A percentile compares a stretch with the other conserved stretches of the same genome.
These are phyloP conservation scores for Venturia oleaginea DNA, from an alignment of 2,329 filamentous ascomycete species.

Conservation along the genomic window DNA sequence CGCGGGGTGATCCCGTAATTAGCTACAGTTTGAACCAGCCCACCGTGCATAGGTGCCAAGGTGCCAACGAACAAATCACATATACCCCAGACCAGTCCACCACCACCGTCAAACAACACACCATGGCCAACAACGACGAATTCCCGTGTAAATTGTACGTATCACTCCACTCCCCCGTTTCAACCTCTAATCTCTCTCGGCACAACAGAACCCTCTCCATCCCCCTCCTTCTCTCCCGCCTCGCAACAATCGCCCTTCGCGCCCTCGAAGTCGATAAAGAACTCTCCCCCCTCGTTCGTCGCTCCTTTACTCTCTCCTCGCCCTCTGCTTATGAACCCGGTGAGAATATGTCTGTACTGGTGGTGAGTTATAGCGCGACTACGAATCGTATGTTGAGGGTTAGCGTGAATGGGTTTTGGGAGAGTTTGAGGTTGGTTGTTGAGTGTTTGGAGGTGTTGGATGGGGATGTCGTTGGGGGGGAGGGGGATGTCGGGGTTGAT, in stretches of 20 bases:
- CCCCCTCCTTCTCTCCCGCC: slow-evolving; percentile 70
- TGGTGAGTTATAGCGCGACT: slow-evolving; percentile 71
- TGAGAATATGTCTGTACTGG: slow-evolving; percentile 40
- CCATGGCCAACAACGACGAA: background rate
- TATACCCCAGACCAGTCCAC: too few relatives aligned
- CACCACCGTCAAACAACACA: background rate
- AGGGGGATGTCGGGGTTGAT: slow-evolving; percentile 30
- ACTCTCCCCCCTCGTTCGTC: slow-evolving; percentile 72
- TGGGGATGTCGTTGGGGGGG: slow-evolving; percentile 60
- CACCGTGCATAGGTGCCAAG: too few relatives aligned
- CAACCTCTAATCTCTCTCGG: background rate
- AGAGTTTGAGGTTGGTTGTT: slow-evolving; percentile 73
- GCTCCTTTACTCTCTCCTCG: slow-evolving; percentile 52
- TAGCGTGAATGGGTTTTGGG: slow-evolving; percentile 92
- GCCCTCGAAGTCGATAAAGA: slow-evolving; percentile 81
- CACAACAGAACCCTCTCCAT: background rate
- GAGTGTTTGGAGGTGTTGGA: slow-evolving; percentile 89
- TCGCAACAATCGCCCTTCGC: slow-evolving; percentile 66
- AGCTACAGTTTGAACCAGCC: background rate
- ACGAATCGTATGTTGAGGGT: slow-evolving; percentile 96
- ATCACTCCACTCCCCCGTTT: background rate
- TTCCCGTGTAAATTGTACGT: slow-evolving; percentile 15
- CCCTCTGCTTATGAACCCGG: slow-evolving; percentile 13
- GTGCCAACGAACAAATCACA: too few relatives aligned
- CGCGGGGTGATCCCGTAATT: too few relatives aligned